These are phyloP conservation scores for Fonsecaea erecta DNA, from an alignment of 2,329 filamentous ascomycete genomes.

Conservation along the genomic window DNA sequence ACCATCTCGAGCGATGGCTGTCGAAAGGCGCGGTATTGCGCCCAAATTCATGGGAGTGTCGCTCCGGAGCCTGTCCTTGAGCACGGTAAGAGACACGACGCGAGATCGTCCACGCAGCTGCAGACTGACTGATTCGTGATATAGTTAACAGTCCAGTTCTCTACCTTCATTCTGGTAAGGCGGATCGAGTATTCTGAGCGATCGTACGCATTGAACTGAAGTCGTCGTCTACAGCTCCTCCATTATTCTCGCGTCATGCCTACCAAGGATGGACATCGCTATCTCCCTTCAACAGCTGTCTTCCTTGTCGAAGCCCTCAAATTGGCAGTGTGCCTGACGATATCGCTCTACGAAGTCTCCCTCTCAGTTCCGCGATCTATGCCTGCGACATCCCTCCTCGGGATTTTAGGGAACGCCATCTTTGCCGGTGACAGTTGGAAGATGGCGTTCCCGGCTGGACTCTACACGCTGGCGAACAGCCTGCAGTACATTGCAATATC, in stretches of 20 bases:
- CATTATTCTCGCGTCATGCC: conserved; percentile 96
- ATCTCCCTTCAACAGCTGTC: conserved; percentile 91
- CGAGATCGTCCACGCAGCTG: neutral
- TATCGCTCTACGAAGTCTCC: conserved; percentile 87
- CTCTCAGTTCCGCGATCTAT: conserved; percentile 76
- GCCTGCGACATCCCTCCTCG: conserved; percentile 77
- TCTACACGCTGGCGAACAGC: conserved; percentile 93
- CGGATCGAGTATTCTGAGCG: neutral
- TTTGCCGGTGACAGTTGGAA: conserved; percentile 95
- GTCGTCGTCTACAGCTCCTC: conserved; percentile 66
- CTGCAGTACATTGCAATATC: conserved; percentile 89
- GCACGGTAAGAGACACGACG: conserved; percentile 43
- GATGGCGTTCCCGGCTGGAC: conserved; percentile 80
- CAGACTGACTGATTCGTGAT: conserved; percentile 25
- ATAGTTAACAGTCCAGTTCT: conserved; percentile 52
- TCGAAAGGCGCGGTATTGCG: conserved; percentile 24
- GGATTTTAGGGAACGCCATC: conserved; percentile 76
- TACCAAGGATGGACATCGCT: conserved; percentile 78
- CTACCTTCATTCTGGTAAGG: conserved; percentile 51
- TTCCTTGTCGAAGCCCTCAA: conserved; percentile 94
- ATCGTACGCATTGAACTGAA: conserved; percentile 3
- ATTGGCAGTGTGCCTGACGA: conserved; percentile 79
- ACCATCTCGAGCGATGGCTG: conserved; percentile 22
- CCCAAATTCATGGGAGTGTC: conserved; percentile 43
- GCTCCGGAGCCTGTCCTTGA: conserved; percentile 45